Conservation (phyloP, 805 yeast genomes). For the Yamadazyma akitaensis region DNA sequence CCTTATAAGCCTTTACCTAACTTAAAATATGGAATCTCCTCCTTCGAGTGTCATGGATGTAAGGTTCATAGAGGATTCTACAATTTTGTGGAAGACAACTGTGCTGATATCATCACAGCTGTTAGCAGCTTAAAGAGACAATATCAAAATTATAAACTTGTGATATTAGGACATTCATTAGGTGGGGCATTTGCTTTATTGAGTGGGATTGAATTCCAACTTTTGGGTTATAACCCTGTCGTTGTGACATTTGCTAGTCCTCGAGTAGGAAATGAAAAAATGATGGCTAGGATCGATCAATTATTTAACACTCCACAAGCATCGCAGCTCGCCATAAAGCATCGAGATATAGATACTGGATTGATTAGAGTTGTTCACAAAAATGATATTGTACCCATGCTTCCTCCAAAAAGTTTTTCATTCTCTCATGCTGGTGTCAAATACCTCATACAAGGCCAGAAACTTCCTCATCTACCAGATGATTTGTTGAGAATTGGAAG, state of each 20-base stretch:
- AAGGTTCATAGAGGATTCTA: constrained; percentile 65
- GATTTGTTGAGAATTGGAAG: constrained; percentile 16
- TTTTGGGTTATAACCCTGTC: constrained; percentile 52
- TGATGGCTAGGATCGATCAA: constrained; percentile 51
- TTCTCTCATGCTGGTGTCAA: constrained; percentile 51
- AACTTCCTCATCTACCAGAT: constrained; percentile 33
- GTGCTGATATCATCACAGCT: constrained; percentile 31
- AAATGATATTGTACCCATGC: constrained; percentile 55
- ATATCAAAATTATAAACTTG: constrained; percentile 48
- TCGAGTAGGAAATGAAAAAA: constrained; percentile 53
- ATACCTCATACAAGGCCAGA: constrained; percentile 39
- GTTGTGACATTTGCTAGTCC: constrained; percentile 67
- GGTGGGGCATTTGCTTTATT: constrained; percentile 71
- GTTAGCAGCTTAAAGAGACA: constrained; percentile 31
- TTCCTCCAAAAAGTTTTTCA: constrained; percentile 46
- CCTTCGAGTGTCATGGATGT: constrained; percentile 46
- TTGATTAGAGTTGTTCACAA: constrained; percentile 55
- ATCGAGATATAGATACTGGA: constrained; percentile 32
- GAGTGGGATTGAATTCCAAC: constrained; percentile 58
- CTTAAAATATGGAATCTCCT: not conserved
- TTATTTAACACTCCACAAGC: constrained; percentile 40
- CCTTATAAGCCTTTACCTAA: constrained; percentile 45
- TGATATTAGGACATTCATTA: constrained; percentile 70
- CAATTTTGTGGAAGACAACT: constrained; percentile 41
- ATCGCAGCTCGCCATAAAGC: constrained; percentile 15